Evolutionary conservation across 2,329 filamentous ascomycete species (phyloP).

Genomic region (Ophiostoma perfectum): DNA sequence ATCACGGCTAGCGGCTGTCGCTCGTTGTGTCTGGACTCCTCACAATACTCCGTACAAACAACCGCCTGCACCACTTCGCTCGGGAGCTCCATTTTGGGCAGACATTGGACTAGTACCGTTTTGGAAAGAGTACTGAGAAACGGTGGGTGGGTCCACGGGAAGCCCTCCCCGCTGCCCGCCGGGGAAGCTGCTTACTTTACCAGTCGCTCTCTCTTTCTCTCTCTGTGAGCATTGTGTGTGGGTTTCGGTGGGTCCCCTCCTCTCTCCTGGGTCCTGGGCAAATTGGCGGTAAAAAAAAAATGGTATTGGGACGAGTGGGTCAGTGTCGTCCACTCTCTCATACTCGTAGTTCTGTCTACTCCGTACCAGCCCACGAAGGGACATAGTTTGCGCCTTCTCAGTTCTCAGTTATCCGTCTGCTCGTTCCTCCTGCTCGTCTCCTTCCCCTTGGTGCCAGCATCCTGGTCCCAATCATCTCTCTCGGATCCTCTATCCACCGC

Average conservation of each 20-base stretch:
- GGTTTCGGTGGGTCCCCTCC: background rate
- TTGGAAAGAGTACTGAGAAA: background rate
- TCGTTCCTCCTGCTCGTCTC: too few relatives aligned
- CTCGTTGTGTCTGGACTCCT: background rate
- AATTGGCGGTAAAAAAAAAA: conserved; percentile 2
- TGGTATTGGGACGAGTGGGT: too few relatives aligned
- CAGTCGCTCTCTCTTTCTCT: background rate
- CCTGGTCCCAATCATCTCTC: background rate
- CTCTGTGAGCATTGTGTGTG: background rate
- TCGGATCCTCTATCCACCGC: background rate
- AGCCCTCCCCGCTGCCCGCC: background rate
- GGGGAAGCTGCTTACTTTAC: background rate
- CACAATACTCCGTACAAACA: background rate
- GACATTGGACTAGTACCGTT: background rate
- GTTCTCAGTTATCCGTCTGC: too few relatives aligned
- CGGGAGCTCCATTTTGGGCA: background rate
- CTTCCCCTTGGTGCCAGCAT: background rate
- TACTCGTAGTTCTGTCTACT: background rate
- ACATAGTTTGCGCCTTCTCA: too few relatives aligned
- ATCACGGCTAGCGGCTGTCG: background rate
- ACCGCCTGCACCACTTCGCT: too few relatives aligned
- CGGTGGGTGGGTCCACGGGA: background rate
- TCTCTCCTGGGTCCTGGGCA: background rate
- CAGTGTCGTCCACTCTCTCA: background rate
- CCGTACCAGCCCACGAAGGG: too few relatives aligned